phyloP scores from a whole-genome alignment of 768 basidiomycete genomes.

The Podaxis sp. region DNA sequence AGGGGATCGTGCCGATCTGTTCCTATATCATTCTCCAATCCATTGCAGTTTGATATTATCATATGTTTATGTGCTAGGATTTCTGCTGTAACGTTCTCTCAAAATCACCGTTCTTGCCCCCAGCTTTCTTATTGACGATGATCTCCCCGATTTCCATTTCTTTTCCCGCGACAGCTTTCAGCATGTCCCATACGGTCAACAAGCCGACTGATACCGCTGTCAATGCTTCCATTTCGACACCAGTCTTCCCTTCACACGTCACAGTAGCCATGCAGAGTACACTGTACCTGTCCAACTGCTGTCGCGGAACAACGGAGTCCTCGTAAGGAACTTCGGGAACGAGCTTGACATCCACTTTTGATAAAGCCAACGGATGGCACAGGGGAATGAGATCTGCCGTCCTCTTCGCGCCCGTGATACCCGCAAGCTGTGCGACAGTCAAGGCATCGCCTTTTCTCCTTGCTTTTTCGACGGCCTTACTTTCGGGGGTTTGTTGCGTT shows the following conservation, averaged over 20 bases:
- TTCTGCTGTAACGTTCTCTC: constrained; percentile 11
- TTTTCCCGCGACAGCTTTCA: constrained; percentile 84
- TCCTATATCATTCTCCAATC: background rate
- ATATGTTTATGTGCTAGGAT: background rate
- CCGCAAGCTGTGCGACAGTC: constrained; percentile 78
- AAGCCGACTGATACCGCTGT: constrained; percentile 77
- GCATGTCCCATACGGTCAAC: constrained; percentile 90
- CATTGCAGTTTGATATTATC: background rate
- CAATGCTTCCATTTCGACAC: constrained; percentile 92
- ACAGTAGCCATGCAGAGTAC: constrained; percentile 67
- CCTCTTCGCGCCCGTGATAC: constrained; percentile 83
- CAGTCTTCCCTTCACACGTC: constrained; percentile 74
- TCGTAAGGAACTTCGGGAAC: constrained; percentile 33
- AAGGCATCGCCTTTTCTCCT: constrained; percentile 65
- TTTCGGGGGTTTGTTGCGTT: constrained; percentile 14
- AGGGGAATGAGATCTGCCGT: constrained; percentile 83
- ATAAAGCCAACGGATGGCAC: constrained; percentile 79
- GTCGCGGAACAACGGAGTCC: background rate
- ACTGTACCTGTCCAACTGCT: constrained; percentile 30
- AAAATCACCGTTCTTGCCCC: constrained; percentile 76
- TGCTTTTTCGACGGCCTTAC: constrained; percentile 44
- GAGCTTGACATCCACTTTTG: constrained; percentile 64
- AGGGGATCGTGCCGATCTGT: background rate
- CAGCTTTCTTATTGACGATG: constrained; percentile 60
- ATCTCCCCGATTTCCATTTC: constrained; percentile 79